phyloP scores from a whole-genome alignment of 441 rosid species.

The Adansonia gregorii region DNA sequence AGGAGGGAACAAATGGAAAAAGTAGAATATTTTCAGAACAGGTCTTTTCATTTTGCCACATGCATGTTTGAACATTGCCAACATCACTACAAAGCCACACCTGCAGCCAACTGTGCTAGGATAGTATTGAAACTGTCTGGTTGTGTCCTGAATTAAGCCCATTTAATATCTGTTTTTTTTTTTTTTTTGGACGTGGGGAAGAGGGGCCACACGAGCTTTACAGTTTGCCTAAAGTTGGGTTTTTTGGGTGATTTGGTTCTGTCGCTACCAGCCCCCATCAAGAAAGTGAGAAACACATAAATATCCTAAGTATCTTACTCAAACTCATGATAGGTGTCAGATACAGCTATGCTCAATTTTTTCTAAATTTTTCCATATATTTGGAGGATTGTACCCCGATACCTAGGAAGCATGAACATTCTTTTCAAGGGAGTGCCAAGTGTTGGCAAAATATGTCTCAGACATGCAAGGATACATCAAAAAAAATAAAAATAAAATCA shows the following conservation, averaged over 20 bases:
- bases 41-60: not conserved
- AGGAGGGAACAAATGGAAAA: not conserved
- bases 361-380: too few relatives aligned
- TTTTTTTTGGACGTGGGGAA: too few relatives aligned
- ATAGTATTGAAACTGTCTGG: not conserved
- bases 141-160: not conserved
- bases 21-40: not conserved
- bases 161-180: not conserved
- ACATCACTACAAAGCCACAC: conserved; percentile 10
- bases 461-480: too few relatives aligned
- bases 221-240: not conserved
- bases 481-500: too few relatives aligned
- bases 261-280: not conserved
- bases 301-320: not conserved
- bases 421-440: too few relatives aligned
- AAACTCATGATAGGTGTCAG: too few relatives aligned
- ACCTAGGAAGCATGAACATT: too few relatives aligned
- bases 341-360: too few relatives aligned
- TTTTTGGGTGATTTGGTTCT: not conserved
- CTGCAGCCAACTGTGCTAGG: not conserved
- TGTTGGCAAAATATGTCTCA: too few relatives aligned
- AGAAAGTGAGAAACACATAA: not conserved
- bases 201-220: not conserved
- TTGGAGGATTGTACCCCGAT: too few relatives aligned
- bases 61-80: not conserved